These are phyloP conservation scores for Fusarium nisikadoi DNA, from an alignment of 2,329 filamentous ascomycete genomes.

Conservation along the genomic window DNA sequence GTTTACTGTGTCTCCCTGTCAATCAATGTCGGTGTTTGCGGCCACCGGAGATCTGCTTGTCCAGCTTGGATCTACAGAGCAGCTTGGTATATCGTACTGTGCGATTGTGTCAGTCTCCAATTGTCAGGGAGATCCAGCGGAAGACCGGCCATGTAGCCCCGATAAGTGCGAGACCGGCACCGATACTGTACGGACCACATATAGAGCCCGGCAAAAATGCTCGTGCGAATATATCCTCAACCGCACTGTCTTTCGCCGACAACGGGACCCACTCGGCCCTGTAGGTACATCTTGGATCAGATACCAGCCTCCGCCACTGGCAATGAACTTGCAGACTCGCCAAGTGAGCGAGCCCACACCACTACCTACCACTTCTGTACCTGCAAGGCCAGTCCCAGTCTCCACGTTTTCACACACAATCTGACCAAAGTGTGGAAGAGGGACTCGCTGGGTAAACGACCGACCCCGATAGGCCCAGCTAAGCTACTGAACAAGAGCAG, in stretches of 20 bases:
- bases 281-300: constrained; percentile 1
- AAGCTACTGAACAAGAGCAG: background rate
- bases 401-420: constrained; percentile 7
- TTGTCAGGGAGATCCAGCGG: constrained; percentile 7
- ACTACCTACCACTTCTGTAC: background rate
- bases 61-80: background rate
- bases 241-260: constrained; percentile 34
- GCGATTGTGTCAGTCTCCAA: constrained; percentile 1
- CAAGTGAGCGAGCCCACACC: constrained; percentile 16
- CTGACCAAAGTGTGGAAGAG: background rate
- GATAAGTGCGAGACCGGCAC: constrained; percentile 14
- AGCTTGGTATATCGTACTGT: background rate
- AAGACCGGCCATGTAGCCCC: constrained; percentile 9
- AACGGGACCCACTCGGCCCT: constrained; percentile 21
- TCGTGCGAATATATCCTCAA: constrained; percentile 24
- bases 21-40: constrained; percentile 28
- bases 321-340: background rate
- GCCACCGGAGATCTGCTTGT: constrained; percentile 4
- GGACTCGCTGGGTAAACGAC: background rate
- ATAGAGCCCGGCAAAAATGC: rapidly evolving
- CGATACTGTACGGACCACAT: constrained; percentile 9
- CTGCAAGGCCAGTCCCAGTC: constrained; percentile 7
- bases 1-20: constrained; percentile 1
- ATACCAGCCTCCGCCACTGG: constrained; percentile 21
- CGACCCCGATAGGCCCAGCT: background rate